Base-by-base conservation (phyloP, 441 rosid species). In the Euphorbia celastroides region DNA sequence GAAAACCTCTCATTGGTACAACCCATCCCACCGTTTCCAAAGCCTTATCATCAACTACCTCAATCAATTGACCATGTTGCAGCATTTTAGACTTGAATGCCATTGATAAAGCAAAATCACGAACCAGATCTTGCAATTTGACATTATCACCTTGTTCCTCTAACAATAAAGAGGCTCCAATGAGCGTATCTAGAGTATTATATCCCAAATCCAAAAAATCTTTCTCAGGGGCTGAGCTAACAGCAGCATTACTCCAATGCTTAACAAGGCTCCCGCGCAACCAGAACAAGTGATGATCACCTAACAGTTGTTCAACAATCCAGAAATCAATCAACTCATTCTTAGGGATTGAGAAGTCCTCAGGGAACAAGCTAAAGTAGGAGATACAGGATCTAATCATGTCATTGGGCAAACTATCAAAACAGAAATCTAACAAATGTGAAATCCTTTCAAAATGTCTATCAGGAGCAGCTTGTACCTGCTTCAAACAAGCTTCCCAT, bases 101-200 rank as follows among this genome's bases (percentile, higher is more conserved):
- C n/a, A 71, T 13, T 70, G 58, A 44, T 22, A 72, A 13, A 16
- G 70, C 57, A 67, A 68, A 46, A 1, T 75, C 62, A 1, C 74
- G 58, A n/a, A 75, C 48, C 25, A 72, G 17, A 28, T 72, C 70
- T 27, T 57, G 79, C 73, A 78, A 52, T n/a, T 69, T 72, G 4
- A 72, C 62, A 5, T 7, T 1, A 0, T 9, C 28, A 0, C 2
- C 62, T 17, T 42, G 57, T 22, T 57, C 67, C 34, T 77, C 73
- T 14, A 71, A 52, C 9, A 70, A 63, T 12, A 68, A 62, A 52
- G 57, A 44, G 0, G 73, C 71, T 5, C 22, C 7, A 30, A 50
- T 12, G 0, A 77, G 60, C n/a, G 10, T 20, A 20, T 42, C 58
- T 9, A 75, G 27, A 30, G 55, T 16, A 5, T 11, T 38, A 13